Evolutionary conservation across 768 basidiomycete species (phyloP), one percentile per base, ranked within the genome.

Genomic region (Boletus tomentosulus): DNA sequence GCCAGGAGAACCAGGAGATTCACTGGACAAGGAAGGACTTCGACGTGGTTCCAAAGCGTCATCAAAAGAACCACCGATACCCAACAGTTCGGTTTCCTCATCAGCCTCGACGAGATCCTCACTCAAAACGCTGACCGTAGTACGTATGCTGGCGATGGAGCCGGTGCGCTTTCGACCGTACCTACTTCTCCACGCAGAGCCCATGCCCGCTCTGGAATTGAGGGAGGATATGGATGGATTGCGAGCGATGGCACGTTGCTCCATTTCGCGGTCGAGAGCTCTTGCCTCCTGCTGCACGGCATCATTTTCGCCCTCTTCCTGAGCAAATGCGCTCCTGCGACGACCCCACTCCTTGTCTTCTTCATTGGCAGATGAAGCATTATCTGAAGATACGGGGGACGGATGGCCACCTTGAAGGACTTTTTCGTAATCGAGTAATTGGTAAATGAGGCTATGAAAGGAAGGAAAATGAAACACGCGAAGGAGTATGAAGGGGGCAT

Each of bases 351-450:
- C 91, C 64, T 85, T 89, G 63, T 87, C 86, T 34, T 88, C 86
- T 25, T 85, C 82, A 30, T 78, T 80, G 38, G 73, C 62, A 27
- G 74, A 70, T 25, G 80, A 81, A 37, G 82, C 80, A 16, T 67
- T 71, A 56, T 84, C 85, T 42, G 83, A 87, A 43, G 71, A 63
- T 16, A 72, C 76, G 47, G 78, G 79, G 5, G 82, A 83, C 22
- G 67, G 62, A 53, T 71, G 69, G 51, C 76, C 78, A 39, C 77
- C 72, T 60, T 78, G 81, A 52, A 90, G 73, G 48, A 77, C 78
- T 57, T 90, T 87, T 70, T 94, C 92, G 70, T 94, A 96, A 68
- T 95, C 93, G 63, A 92, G 76, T 43, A 96, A 77, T 73, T 95
- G 92, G 78, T 94, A 94, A 73, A 95, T 93, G 68, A 95, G 84